Evolutionary conservation across 257 asterid species (phyloP).

Genomic region (Solanum sparsipilum): DNA sequence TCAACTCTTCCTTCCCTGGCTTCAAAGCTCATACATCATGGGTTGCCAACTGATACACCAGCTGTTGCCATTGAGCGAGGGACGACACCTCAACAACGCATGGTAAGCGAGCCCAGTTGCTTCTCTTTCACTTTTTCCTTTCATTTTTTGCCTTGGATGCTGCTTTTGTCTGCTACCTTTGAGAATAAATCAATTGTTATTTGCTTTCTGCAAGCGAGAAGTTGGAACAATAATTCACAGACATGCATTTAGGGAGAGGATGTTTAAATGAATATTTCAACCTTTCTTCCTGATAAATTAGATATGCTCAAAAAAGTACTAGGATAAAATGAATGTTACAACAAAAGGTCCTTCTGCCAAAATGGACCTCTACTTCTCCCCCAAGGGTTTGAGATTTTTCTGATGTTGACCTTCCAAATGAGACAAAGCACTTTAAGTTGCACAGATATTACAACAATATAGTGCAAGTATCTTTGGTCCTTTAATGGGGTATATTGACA

Average conservation of each 20-base stretch:
- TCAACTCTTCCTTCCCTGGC: slow-evolving; percentile 89
- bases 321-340: background rate
- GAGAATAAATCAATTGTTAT: background rate
- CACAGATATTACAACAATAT: background rate
- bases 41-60: slow-evolving; percentile 84
- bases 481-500: background rate
- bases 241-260: background rate
- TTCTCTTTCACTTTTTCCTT: background rate
- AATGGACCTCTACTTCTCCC: background rate
- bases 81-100: slow-evolving; percentile 91
- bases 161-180: background rate
- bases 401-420: background rate
- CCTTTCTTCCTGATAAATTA: background rate
- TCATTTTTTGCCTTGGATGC: background rate
- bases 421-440: background rate
- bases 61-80: slow-evolving; percentile 95
- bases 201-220: background rate
- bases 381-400: background rate
- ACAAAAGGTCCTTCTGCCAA: background rate
- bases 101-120: slow-evolving; percentile 15
- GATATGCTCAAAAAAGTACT: background rate
- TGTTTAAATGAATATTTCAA: background rate
- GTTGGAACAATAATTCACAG: background rate
- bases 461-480: background rate
- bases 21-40: slow-evolving; percentile 51